Base-by-base conservation (phyloP, 108 stramenopile genomes). In the Parietichytrium sp. region DNA sequence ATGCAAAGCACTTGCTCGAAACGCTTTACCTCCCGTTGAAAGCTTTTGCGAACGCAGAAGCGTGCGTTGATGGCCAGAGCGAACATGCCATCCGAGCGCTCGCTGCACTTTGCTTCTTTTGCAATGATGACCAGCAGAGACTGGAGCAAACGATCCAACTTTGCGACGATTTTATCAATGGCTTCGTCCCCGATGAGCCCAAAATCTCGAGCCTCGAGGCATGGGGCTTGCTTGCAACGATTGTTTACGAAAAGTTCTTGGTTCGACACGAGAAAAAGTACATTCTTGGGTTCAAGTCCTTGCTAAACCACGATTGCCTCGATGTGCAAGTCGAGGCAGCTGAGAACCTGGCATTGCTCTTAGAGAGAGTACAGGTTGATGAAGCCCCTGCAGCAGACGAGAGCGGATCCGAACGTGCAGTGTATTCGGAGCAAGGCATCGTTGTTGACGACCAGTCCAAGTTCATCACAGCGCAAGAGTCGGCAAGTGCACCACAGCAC, bases 291-390 rank as follows among this genome's bases (percentile, higher is more conserved):
- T 2, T 72, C 42, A 23, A 1, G 1, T 25, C 61, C 10, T 42
- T 72, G 10, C 61, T 72, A 10, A 38, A 33, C 38, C 61, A 72
- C 42, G 61, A 45, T 6, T 45, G 8, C 0, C 10, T 42, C 33
- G 61, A 72, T 12, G 61, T 72, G 10, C 61, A 42, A 0, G 61
- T 42, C 61, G 61, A 72, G 12, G 61, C 61, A 7, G 61, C 38
- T 25, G 61, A 72, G 33, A 45, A 72, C 33, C 61, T 72, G 36
- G 61, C 61, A 7, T 12, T 72, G 16, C 61, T 72, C 61, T 12
- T 72, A 12, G 33, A 33, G 23, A n/a, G n/a, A n/a, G 33, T 72
- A 25, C 6, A 6, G 38, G 20, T n/a, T n/a, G 42, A 72, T 25
- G 6, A 8, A 0, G 15, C 10, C 45, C 10, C 10, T 25, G 61